These are phyloP conservation scores for Fonsecaea pugnacius DNA, from an alignment of 2,329 filamentous ascomycete genomes.

Conservation along the genomic window DNA sequence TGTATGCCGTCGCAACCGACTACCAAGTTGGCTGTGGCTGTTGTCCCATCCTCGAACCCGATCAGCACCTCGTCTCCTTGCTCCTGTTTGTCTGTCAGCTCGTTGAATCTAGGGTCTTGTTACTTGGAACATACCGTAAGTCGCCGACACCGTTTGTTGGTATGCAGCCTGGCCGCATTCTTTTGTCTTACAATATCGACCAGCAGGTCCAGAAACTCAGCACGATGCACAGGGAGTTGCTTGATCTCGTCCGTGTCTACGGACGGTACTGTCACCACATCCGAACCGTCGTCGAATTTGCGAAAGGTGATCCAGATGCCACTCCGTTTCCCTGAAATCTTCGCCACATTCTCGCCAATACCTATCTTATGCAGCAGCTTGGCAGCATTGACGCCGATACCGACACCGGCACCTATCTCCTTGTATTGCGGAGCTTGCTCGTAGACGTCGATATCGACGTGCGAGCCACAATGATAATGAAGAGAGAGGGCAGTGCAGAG, in stretches of 20 bases:
- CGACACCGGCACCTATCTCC: constrained; percentile 35
- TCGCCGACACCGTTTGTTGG: constrained; percentile 25
- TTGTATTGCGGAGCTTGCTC: constrained; percentile 34
- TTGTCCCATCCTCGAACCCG: constrained; percentile 40
- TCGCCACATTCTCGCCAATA: constrained; percentile 40
- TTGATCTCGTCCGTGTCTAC: constrained; percentile 34
- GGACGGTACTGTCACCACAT: constrained; percentile 41
- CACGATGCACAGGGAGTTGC: constrained; percentile 36
- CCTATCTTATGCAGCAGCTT: constrained; percentile 39
- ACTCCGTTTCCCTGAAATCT: constrained; percentile 41
- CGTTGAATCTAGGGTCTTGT: neutral
- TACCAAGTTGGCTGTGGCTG: constrained; percentile 33
- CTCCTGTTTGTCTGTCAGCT: constrained; percentile 21
- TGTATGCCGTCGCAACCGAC: constrained; percentile 38
- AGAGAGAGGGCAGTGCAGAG: constrained; percentile 46
- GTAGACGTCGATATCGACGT: constrained; percentile 40
- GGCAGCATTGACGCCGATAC: constrained; percentile 32
- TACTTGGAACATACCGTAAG: constrained; percentile 16
- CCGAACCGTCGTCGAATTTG: constrained; percentile 43
- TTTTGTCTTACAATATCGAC: constrained; percentile 48
- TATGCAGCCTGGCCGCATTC: constrained; percentile 36
- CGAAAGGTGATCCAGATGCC: constrained; percentile 45
- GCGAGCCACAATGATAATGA: constrained; percentile 39
- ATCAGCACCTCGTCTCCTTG: constrained; percentile 21
- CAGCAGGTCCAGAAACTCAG: constrained; percentile 49